Evolutionary conservation across 306 rosid species (phyloP).

Genomic region (Elaeagnus macrophylla): DNA sequence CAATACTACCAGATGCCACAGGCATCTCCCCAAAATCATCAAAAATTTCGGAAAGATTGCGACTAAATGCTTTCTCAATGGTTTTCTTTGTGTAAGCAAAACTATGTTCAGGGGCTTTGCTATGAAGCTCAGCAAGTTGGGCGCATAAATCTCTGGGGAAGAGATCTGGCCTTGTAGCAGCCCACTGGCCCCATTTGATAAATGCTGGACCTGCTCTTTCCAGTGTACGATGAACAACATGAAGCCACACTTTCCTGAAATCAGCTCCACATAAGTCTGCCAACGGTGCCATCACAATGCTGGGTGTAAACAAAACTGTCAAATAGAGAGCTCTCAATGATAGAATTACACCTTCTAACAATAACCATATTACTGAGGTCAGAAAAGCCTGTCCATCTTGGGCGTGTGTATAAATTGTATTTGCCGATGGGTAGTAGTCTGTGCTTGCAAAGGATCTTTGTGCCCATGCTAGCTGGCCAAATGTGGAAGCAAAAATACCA

Average conservation of each 20-base stretch:
- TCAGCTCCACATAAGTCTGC: slow-evolving; percentile 59
- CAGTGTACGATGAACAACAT: slow-evolving; percentile 63
- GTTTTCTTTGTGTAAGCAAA: slow-evolving; percentile 81
- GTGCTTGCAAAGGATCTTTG: slow-evolving; percentile 40
- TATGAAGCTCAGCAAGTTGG: slow-evolving; percentile 78
- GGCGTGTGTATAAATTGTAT: slow-evolving; percentile 53
- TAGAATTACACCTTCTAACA: slow-evolving; percentile 55
- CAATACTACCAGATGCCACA: slow-evolving; percentile 98
- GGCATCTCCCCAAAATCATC: slow-evolving; percentile 89
- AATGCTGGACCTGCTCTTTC: slow-evolving; percentile 95
- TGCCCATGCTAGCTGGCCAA: slow-evolving; percentile 77
- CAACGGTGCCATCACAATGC: slow-evolving; percentile 79
- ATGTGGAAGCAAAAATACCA: slow-evolving; percentile 62
- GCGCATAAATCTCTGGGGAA: slow-evolving; percentile 86
- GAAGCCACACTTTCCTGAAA: slow-evolving; percentile 75
- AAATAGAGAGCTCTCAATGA: slow-evolving; percentile 65
- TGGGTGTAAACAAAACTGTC: slow-evolving; percentile 74
- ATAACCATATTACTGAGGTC: slow-evolving; percentile 37
- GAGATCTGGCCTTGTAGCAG: slow-evolving; percentile 97
- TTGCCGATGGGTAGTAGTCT: slow-evolving; percentile 43
- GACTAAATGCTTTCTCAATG: slow-evolving; percentile 84
- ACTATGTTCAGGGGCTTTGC: slow-evolving; percentile 96
- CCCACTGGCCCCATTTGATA: slow-evolving; percentile 99
- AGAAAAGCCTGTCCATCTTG: slow-evolving; percentile 69
- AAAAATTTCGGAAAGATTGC: slow-evolving; percentile 76